phyloP scores from a whole-genome alignment of 2,329 filamentous ascomycete species.

The Cryphonectria nitschkei region DNA sequence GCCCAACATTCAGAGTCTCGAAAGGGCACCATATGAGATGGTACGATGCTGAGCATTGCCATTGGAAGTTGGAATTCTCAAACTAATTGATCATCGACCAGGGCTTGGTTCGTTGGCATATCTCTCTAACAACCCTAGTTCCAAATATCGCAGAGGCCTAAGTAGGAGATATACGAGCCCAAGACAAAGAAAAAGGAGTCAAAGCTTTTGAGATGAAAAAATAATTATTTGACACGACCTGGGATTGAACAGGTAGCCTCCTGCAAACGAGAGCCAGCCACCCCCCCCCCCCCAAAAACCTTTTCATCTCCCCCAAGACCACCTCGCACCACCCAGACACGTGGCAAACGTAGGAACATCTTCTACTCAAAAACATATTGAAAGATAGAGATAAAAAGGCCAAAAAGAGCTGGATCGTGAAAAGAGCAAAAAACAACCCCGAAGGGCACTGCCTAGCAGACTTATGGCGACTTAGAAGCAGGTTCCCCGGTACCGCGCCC shows the following conservation, averaged over 20 bases:
- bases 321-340: neutral
- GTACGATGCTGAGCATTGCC: too few species aligned
- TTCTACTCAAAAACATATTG: neutral
- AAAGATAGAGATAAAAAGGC: neutral
- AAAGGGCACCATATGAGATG: too few species aligned
- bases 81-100: neutral
- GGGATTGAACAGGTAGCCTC: neutral
- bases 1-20: neutral
- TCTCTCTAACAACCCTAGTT: neutral
- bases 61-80: too few species aligned
- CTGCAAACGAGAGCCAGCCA: neutral
- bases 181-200: neutral
- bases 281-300: too few species aligned
- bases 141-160: neutral
- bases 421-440: neutral
- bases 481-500: conserved; percentile 13
- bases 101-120: neutral
- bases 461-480: conserved; percentile 12
- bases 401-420: neutral
- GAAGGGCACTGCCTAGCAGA: conserved; percentile 7
- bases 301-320: neutral
- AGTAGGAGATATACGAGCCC: neutral
- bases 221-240: neutral
- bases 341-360: neutral
- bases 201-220: too few species aligned